Evolutionary conservation across 2,329 filamentous ascomycete species (phyloP), one percentile per base, ranked within the genome.

Genomic region (Diaporthe ilicicola): DNA sequence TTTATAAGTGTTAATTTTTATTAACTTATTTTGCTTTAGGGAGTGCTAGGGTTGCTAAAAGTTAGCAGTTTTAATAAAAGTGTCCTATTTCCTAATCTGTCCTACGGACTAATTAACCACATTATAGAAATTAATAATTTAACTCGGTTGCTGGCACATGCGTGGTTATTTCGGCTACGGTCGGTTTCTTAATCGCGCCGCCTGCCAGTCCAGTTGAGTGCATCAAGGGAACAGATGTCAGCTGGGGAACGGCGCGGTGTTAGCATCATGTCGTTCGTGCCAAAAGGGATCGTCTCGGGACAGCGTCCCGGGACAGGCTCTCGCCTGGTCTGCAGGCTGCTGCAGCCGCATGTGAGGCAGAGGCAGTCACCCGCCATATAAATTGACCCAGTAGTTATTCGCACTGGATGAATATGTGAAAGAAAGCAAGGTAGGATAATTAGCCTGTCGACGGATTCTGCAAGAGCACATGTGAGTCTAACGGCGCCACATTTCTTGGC

Each of bases 401-500:
- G n/a, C n/a, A 42, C 15, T 34, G 5, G 12, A 37, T 32, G 39
- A 24, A 19, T 44, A 34, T 37, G 65, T 50, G 27, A 56, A 50
- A 48, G 44, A 64, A 48, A 64, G 44, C 42, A 50, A 64, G 29
- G 59, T 37, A 24, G 44, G 27, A 24, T 34, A 19, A 48, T 62
- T 62, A 48, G 59, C 29, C 59, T 56, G 29, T 48, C 56, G 39
- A 34, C 10, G 24, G 24, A 27, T 67, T 67, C 51, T 27, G 29
- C 24, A 50, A 56, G 51, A 27, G 22, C n/a, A 48, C 19, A 22
- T 50, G 59, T 64, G 37, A 19, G 29, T 34, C 22, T 56, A 22
- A 32, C 22, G n/a, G 34, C 65, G 39, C 65, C 65, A 67, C 51
- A 67, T 56, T 67, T 22, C 65, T 54, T 54, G 53, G 64, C 10